A percentile compares a stretch with the other conserved stretches of the same genome.
Conservation (phyloP, 768 basidiomycete species). For the Trametes punicea region DNA sequence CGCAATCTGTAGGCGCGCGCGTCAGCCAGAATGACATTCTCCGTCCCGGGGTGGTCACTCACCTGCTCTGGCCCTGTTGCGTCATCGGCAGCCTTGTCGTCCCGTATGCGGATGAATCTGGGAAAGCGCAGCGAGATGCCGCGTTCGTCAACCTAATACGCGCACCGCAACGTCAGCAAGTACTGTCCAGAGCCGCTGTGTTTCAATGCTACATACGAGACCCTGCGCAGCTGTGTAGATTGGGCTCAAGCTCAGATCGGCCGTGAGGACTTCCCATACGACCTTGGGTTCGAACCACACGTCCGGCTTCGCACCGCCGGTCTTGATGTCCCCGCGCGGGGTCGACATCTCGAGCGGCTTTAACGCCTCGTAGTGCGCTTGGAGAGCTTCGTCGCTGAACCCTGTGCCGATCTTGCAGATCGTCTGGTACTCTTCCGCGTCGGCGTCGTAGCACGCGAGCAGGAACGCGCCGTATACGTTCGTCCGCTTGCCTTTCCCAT, state of each 20-base stretch:
- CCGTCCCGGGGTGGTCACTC: constrained; percentile 19
- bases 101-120: constrained; percentile 86
- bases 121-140: constrained; percentile 97
- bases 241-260: constrained; percentile 94
- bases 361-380: constrained; percentile 75
- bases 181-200: not conserved
- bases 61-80: constrained; percentile 94
- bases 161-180: not conserved
- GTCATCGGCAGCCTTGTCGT: constrained; percentile 91
- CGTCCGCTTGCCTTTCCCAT: constrained; percentile 97
- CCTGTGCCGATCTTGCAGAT: constrained; percentile 99
- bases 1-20: constrained; percentile 54
- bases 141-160: constrained; percentile 71
- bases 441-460: constrained; percentile 93
- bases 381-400: constrained; percentile 89
- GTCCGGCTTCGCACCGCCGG: constrained; percentile 93
- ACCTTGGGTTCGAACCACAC: constrained; percentile 97
- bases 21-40: constrained; percentile 13
- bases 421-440: constrained; percentile 92
- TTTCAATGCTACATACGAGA: constrained; percentile 49
- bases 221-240: constrained; percentile 95
- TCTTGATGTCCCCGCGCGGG: constrained; percentile 77
- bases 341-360: constrained; percentile 72
- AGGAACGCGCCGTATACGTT: constrained; percentile 98
- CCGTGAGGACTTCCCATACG: constrained; percentile 98